phyloP scores from a whole-genome alignment of 1,139 yeast genomes.

The Geotrichum histeridarum region DNA sequence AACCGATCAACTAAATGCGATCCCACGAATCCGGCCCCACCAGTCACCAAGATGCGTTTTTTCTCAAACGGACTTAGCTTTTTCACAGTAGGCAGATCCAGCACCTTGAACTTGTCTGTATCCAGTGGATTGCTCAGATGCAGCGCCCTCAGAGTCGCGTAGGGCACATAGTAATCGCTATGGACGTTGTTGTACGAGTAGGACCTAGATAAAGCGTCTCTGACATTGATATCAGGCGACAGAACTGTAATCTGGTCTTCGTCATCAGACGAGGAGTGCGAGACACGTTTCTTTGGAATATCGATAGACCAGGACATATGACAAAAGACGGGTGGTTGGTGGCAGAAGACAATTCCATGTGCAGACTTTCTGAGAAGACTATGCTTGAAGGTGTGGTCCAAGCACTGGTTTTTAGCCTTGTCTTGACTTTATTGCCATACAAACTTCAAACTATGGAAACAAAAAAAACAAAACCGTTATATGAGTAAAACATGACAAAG shows the following conservation, averaged over 20 bases:
- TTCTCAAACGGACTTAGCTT: conserved; percentile 26
- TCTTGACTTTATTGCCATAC: no score
- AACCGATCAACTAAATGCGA: conserved; percentile 28
- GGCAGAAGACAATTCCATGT: no score
- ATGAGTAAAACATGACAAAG: no score
- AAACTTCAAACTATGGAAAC: no score
- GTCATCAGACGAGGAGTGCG: background rate
- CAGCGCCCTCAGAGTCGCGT: conserved; percentile 7
- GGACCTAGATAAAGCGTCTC: conserved; percentile 11
- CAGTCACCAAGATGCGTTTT: conserved; percentile 27
- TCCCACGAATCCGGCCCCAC: conserved; percentile 31
- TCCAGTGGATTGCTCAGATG: conserved; percentile 3
- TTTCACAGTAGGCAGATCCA: conserved; percentile 22
- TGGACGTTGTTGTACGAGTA: conserved; percentile 6
- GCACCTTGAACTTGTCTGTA: background rate
- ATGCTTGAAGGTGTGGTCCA: no score
- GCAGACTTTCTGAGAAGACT: no score
- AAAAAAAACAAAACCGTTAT: no score
- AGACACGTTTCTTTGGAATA: background rate
- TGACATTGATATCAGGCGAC: conserved; percentile 13
- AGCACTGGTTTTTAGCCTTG: no score
- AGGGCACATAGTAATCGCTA: conserved; percentile 11
- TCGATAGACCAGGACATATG: conserved; percentile 1
- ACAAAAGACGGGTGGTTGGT: no score
- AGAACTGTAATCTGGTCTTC: background rate